A percentile compares a stretch with the other conserved stretches of the same genome.
Conservation (phyloP, 2,329 filamentous ascomycete genomes). For the Simplicillium sp. region DNA sequence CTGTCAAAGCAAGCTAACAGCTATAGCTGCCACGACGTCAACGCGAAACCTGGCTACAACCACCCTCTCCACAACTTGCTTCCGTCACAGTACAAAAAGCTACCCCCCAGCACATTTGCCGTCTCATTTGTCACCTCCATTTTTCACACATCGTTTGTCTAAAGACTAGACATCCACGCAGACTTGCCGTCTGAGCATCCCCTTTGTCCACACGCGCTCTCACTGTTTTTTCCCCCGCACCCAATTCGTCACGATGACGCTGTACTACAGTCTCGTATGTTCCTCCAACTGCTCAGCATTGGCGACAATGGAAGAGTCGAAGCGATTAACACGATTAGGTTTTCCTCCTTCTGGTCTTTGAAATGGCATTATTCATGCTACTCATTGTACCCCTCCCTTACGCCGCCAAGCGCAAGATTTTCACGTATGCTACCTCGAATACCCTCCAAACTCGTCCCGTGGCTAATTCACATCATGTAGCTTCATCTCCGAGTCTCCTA, state of each 20-base stretch:
- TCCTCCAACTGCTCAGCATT: constrained; percentile 1
- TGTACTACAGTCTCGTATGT: constrained; percentile 47
- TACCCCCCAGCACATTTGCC: neutral
- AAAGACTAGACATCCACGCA: too few relatives aligned
- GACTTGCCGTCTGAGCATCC: too few relatives aligned
- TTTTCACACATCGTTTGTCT: too few relatives aligned
- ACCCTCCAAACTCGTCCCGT: too few relatives aligned
- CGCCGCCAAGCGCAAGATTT: constrained; percentile 73
- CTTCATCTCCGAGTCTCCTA: constrained; percentile 84
- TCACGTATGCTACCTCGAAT: constrained; percentile 43
- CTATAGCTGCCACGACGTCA: too few relatives aligned
- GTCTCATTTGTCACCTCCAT: neutral
- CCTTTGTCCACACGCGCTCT: too few relatives aligned
- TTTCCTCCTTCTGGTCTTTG: constrained; percentile 70
- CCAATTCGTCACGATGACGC: constrained; percentile 38
- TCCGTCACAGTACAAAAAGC: too few relatives aligned
- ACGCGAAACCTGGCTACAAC: too few relatives aligned
- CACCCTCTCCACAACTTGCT: too few relatives aligned
- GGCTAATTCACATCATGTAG: constrained; percentile 26
- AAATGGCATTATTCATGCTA: constrained; percentile 75
- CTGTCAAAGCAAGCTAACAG: too few relatives aligned
- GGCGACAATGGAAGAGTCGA: neutral
- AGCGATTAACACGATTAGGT: constrained; percentile 42
- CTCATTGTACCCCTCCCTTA: constrained; percentile 85
- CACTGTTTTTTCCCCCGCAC: neutral